phyloP scores from a whole-genome alignment of 495 filamentous ascomycete genomes.

The Ascobolus immersus region DNA sequence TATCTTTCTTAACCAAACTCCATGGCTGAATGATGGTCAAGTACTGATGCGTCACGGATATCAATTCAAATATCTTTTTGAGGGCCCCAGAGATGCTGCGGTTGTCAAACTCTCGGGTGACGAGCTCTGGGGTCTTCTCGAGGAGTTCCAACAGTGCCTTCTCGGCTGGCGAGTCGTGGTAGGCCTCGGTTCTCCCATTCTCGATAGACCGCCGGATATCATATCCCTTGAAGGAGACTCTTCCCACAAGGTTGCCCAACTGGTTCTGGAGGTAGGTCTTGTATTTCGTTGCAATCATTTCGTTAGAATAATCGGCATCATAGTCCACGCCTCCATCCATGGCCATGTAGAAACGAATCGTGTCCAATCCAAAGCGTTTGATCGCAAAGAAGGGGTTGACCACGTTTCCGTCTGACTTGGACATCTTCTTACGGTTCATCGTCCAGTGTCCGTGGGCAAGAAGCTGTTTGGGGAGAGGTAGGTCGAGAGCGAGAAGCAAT shows the following conservation, averaged over 20 bases:
- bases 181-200: no score
- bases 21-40: not conserved
- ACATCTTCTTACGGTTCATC: conserved; percentile 72
- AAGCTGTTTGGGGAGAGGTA: conserved; percentile 58
- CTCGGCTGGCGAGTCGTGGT: no score
- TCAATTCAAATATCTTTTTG: conserved; percentile 34
- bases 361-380: conserved; percentile 64
- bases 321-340: conserved; percentile 45
- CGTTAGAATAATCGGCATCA: conserved; percentile 67
- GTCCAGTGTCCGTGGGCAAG: conserved; percentile 91
- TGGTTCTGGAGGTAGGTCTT: conserved; percentile 47
- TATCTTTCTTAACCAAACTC: conserved; percentile 6
- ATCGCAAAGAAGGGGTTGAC: conserved; percentile 88
- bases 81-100: conserved; percentile 40
- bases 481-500: conserved; percentile 65
- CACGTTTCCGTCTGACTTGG: conserved; percentile 79
- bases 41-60: conserved; percentile 25
- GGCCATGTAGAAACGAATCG: conserved; percentile 66
- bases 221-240: conserved; percentile 43
- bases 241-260: conserved; percentile 51
- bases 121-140: not conserved
- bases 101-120: conserved; percentile 29
- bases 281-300: conserved; percentile 46
- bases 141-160: no score
- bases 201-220: conserved; percentile 30